Percentiles rank a stretch among this genome's conserved stretches.
These are phyloP conservation scores for Gentiana straminea DNA, from an alignment of 257 asterid species.

Conservation along the genomic window DNA sequence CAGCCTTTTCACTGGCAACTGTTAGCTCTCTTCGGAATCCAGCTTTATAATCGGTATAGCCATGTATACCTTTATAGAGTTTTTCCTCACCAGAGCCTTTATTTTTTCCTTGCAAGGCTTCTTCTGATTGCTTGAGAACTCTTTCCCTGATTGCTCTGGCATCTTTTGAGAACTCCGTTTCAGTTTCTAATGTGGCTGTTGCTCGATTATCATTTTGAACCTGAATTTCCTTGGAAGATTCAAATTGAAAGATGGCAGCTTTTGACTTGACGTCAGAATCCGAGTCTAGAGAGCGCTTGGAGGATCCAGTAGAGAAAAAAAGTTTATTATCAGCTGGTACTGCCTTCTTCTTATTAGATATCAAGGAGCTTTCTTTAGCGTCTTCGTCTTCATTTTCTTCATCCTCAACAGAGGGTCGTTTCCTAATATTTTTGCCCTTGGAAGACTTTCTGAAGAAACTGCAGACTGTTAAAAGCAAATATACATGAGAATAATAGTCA, in stretches of 20 bases:
- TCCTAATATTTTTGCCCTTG: constrained; percentile 68
- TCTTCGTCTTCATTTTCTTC: constrained; percentile 48
- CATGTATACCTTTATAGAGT: constrained; percentile 66
- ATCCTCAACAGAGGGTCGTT: constrained; percentile 45
- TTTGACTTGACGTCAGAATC: constrained; percentile 31
- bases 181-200: constrained; percentile 80
- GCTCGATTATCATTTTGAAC: constrained; percentile 76
- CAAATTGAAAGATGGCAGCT: constrained; percentile 47
- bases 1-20: constrained; percentile 83
- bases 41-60: constrained; percentile 86
- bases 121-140: constrained; percentile 65
- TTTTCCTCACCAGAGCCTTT: constrained; percentile 46
- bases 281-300: constrained; percentile 20
- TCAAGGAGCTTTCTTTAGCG: constrained; percentile 31
- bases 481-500: not conserved
- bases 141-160: constrained; percentile 80
- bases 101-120: constrained; percentile 54
- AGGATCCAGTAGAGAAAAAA: constrained; percentile 49
- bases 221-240: constrained; percentile 69
- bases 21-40: constrained; percentile 92
- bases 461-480: constrained; percentile 41
- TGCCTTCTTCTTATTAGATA: constrained; percentile 50
- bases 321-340: constrained; percentile 46
- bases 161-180: constrained; percentile 79
- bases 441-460: constrained; percentile 74